phyloP scores from a whole-genome alignment of 352 stramenopile genomes.

The Pythium vanterpoolii region DNA sequence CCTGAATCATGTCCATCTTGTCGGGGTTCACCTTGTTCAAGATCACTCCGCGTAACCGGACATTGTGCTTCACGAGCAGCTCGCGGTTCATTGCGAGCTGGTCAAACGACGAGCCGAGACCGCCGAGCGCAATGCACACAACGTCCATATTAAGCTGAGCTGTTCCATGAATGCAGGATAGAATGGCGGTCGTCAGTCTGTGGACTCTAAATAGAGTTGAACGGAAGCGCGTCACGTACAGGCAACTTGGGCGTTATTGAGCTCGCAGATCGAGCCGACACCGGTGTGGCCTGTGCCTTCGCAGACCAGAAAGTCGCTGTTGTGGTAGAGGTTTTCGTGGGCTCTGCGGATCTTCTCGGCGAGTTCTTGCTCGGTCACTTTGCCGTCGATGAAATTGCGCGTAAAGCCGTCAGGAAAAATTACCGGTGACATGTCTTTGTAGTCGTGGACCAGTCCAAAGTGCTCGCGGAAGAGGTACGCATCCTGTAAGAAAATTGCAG shows the following conservation, averaged over 20 bases:
- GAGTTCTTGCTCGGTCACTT: constrained; percentile 86
- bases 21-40: constrained; percentile 87
- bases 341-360: constrained; percentile 75
- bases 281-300: constrained; percentile 93
- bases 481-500: constrained; percentile 44
- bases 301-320: constrained; percentile 92
- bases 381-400: constrained; percentile 95
- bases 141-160: constrained; percentile 79
- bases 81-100: constrained; percentile 84
- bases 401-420: constrained; percentile 97
- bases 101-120: constrained; percentile 82
- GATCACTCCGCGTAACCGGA: constrained; percentile 75
- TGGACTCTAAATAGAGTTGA: not conserved
- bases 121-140: constrained; percentile 74
- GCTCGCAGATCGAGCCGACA: constrained; percentile 89
- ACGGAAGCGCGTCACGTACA: constrained; percentile 28
- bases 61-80: constrained; percentile 75
- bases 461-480: constrained; percentile 95
- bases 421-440: constrained; percentile 96
- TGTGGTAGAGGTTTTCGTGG: constrained; percentile 72
- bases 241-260: constrained; percentile 89
- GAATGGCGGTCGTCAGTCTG: not conserved
- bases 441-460: constrained; percentile 95
- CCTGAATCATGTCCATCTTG: constrained; percentile 91
- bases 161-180: constrained; percentile 14